These are phyloP conservation scores for Alnus rubra DNA, from an alignment of 306 rosid genomes.

Conservation along the genomic window DNA sequence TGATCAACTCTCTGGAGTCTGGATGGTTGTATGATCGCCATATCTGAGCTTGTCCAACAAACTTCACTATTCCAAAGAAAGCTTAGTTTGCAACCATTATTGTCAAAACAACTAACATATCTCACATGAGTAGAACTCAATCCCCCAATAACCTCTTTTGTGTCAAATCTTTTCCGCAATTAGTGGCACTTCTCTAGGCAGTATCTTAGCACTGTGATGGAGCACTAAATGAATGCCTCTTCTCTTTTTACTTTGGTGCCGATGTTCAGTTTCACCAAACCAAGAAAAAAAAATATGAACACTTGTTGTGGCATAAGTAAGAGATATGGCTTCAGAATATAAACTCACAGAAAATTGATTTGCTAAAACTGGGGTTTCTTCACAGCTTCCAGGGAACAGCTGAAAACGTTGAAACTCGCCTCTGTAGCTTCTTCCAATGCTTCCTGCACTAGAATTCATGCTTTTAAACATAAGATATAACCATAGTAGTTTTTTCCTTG, in stretches of 20 bases:
- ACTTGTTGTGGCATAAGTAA: not conserved
- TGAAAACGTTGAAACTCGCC: slow-evolving; percentile 97
- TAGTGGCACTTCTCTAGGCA: not conserved
- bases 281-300: not conserved
- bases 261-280: not conserved
- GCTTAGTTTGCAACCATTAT: not conserved
- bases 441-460: slow-evolving; percentile 65
- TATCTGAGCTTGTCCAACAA: not conserved
- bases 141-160: not conserved
- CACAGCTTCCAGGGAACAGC: slow-evolving; percentile 62
- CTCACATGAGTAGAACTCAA: not conserved
- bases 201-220: not conserved
- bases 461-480: slow-evolving; percentile 11
- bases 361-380: slow-evolving; percentile 83
- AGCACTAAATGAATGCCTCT: not conserved
- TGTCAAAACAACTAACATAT: not conserved
- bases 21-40: not conserved
- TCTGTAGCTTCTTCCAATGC: slow-evolving; percentile 82
- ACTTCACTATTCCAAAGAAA: not conserved
- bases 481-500: not conserved
- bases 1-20: not conserved
- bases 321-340: not conserved
- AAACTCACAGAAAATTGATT: slow-evolving; percentile 89
- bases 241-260: not conserved
- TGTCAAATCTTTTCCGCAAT: not conserved